Base-by-base conservation (phyloP, 2,329 filamentous ascomycete species). In the Corynespora cassiicola region DNA sequence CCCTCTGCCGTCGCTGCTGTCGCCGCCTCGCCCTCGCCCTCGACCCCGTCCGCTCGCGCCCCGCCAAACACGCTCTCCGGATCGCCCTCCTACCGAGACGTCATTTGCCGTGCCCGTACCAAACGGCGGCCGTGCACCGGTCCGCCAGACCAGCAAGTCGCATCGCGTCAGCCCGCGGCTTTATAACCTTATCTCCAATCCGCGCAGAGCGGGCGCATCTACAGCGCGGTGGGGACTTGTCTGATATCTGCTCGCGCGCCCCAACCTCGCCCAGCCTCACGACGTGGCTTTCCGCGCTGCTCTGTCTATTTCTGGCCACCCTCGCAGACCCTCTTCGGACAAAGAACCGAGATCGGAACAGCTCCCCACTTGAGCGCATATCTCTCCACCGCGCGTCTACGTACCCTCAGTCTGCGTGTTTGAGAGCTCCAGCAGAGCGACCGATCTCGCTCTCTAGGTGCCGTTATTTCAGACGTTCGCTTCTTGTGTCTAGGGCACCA, bases 271-370 rank as follows among this genome's bases (percentile, higher is more conserved):
- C 19, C 12, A 12, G 31, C 19, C 23, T 30, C 19, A n/a, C n/a
- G n/a, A n/a, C n/a, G n/a, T n/a, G n/a, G n/a, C n/a, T n/a, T n/a
- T n/a, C 27, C 30, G 22, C 30, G 30, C 22, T 17, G 5, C 30
- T 28, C 14, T 28, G 25, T 14, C 12, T 14, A 9, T 28, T 28
- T 28, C 15, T 28, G 25, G 12, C 9, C 17, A 31, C 7, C 20
- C 19, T n/a, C 27, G 31, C 32, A 42, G 25, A n/a, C n/a, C n/a
- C n/a, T n/a, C 15, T 25, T 44, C 26, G 30, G 39, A 60, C 57
- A 58, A 60, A 61, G 56, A 58, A 58, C 45, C 54, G 52, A 56
- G 40, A 49, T 54, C 58, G 58, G 61, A 52, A 59, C 44, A 21
- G 44, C 33, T 54, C 58, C n/a, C n/a, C 58, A 57, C 55, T 52